Conservation (phyloP, 2,329 filamentous ascomycete genomes). For the Chalaropsis thielavioides region DNA sequence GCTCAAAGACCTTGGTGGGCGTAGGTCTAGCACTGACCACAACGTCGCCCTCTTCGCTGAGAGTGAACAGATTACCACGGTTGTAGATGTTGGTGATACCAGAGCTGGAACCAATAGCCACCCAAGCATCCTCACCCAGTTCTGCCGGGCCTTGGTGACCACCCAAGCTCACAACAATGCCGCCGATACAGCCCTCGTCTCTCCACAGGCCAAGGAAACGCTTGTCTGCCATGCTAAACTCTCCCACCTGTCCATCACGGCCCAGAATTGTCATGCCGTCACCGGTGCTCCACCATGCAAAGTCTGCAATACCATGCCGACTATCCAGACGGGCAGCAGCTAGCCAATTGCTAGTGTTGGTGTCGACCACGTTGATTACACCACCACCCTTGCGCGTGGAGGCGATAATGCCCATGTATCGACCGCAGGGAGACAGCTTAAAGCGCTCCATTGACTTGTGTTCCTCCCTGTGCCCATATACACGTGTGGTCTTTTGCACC, state of each 20-base stretch:
- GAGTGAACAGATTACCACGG: conserved; percentile 45
- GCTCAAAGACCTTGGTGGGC: conserved; percentile 62
- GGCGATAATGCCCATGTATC: conserved; percentile 70
- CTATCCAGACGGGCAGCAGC: conserved; percentile 70
- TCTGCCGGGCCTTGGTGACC: conserved; percentile 45
- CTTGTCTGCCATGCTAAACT: conserved; percentile 59
- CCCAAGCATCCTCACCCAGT: conserved; percentile 73
- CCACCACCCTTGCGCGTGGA: conserved; percentile 75
- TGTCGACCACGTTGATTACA: conserved; percentile 70
- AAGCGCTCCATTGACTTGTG: conserved; percentile 87
- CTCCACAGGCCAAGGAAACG: conserved; percentile 70
- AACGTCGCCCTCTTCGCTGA: conserved; percentile 24
- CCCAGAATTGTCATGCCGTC: conserved; percentile 69
- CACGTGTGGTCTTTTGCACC: conserved; percentile 66
- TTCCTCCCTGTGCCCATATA: conserved; percentile 63
- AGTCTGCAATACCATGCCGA: conserved; percentile 71
- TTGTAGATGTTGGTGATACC: conserved; percentile 94
- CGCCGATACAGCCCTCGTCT: conserved; percentile 79
- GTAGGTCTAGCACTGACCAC: conserved; percentile 51
- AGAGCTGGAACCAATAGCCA: conserved; percentile 70
- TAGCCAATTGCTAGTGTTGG: conserved; percentile 73
- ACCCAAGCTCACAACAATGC: conserved; percentile 68
- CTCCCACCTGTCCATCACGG: conserved; percentile 77
- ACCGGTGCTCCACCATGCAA: conserved; percentile 82
- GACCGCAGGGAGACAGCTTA: conserved; percentile 71